Evolutionary conservation across 139 green algal species (phyloP), one percentile per base, ranked within the genome.

Genomic region (Tetratostichococcus sp.): DNA sequence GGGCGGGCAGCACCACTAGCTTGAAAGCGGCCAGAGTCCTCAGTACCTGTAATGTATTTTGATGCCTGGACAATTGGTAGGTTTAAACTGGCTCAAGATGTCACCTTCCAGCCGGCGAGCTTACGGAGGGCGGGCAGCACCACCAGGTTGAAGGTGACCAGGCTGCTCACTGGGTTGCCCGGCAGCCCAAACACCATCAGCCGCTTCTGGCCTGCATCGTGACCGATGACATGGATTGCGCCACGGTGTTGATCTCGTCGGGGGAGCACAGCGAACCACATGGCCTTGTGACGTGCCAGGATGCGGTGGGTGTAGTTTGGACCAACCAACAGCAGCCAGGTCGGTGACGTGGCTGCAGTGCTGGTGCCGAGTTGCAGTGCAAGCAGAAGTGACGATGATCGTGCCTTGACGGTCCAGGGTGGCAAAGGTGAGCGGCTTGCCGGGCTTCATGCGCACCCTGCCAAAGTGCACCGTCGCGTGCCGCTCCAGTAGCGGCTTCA

Each of bases 371-470:
- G n/a, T n/a, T n/a, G n/a, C n/a, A n/a, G n/a, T n/a, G n/a, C 59
- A 4, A 58, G 17, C 31, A 31, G 68, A 11, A 1, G 32, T 30
- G 32, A 66, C 8, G 25, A 21, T 2, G 21, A 1, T 5, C 69
- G 5, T 1, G 39, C 69, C 50, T 26, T 67, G 69, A n/a, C 86
- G 34, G 4, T 82, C 71, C 23, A 98, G 69, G 0, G 90, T 97
- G 21, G 94, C 95, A 86, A 98, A 98, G 0, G 94, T 98, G 31
- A 97, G 88, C 0, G 95, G 94, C 82, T 98, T 98, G 43, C 95
- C 96, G 0, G 96, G 96, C 82, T 98, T 99, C 96, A 98, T 99
- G 23, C 83, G 70, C 66, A 88, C 84, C 77, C 87, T 85, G 6
- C 96, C 95, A 88, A 98, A 99, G 85, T 97, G 93, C 26, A 98